A percentile compares a stretch with the other conserved stretches of the same genome.
Conservation (phyloP, 306 rosid genomes). For the Begonia loranthoides region DNA sequence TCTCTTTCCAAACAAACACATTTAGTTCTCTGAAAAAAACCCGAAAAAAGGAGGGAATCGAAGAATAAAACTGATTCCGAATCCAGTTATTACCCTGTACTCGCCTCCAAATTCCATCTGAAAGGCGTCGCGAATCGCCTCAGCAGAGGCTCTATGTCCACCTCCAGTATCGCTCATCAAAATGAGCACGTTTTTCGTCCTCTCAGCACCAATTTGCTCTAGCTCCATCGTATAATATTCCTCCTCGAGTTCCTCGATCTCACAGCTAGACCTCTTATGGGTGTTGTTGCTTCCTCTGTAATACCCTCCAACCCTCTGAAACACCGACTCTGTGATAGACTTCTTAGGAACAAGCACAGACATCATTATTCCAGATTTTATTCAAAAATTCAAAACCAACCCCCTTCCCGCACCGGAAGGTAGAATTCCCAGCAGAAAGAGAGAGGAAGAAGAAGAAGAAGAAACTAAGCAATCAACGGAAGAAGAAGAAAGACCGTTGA, state of each 20-base stretch:
- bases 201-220: slow-evolving; percentile 74
- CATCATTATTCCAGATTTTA: slow-evolving; percentile 23
- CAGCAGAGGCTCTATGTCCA: slow-evolving; percentile 95
- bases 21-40: too few relatives aligned
- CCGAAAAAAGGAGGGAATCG: too few relatives aligned
- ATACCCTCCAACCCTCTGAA: slow-evolving; percentile 37
- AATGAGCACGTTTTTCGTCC: slow-evolving; percentile 77
- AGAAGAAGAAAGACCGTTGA: too few relatives aligned
- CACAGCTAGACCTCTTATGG: slow-evolving; percentile 20
- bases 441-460: too few relatives aligned
- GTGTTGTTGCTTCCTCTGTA: slow-evolving; percentile 12
- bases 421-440: too few relatives aligned
- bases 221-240: slow-evolving; percentile 53
- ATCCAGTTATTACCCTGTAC: slow-evolving; percentile 35
- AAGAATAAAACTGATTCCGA: too few relatives aligned
- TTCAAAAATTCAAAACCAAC: background rate
- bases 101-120: slow-evolving; percentile 71
- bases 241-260: slow-evolving; percentile 20
- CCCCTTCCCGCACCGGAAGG: too few relatives aligned
- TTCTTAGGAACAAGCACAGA: slow-evolving; percentile 39
- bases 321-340: slow-evolving; percentile 54
- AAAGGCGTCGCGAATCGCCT: slow-evolving; percentile 82
- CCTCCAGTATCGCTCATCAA: slow-evolving; percentile 99
- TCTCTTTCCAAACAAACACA: too few relatives aligned
- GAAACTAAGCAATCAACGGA: too few relatives aligned